These are phyloP conservation scores for Volvox reticuliferus DNA, from an alignment of 139 green algal genomes.

Conservation along the genomic window DNA sequence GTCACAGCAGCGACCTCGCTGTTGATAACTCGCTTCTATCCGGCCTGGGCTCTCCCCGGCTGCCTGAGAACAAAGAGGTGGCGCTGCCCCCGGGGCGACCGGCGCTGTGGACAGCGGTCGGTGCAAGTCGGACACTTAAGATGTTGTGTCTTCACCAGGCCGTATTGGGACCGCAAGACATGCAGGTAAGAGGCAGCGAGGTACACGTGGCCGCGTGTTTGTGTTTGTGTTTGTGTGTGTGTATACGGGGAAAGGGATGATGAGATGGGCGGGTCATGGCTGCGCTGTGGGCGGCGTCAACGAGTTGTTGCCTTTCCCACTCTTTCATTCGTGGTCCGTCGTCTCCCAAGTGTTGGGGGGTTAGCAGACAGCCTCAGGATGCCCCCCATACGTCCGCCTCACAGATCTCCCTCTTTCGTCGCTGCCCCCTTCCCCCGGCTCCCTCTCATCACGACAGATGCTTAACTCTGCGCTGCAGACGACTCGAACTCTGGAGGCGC, in stretches of 20 bases:
- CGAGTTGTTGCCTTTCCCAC: too few species aligned
- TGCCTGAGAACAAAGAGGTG: neutral
- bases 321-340: too few species aligned
- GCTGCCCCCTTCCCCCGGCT: neutral
- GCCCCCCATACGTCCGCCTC: neutral
- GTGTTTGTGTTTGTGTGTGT: neutral
- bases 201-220: neutral
- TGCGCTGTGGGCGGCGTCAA: too few species aligned
- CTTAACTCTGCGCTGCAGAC: neutral
- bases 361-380: too few species aligned
- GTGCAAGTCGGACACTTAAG: constrained; percentile 1
- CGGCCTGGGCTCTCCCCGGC: neutral
- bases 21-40: neutral
- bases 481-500: neutral
- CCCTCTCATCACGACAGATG: neutral
- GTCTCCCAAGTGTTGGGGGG: too few species aligned
- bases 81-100: constrained; percentile 2
- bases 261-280: neutral
- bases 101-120: constrained; percentile 34
- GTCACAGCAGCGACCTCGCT: neutral
- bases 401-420: neutral
- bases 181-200: neutral
- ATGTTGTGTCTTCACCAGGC: constrained; percentile 34
- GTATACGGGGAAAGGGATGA: neutral
- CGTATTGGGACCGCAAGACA: constrained; percentile 35